Evolutionary conservation across 75 land plant genomes (phyloP).

Genomic region (Pseudotsuga menziesii): DNA sequence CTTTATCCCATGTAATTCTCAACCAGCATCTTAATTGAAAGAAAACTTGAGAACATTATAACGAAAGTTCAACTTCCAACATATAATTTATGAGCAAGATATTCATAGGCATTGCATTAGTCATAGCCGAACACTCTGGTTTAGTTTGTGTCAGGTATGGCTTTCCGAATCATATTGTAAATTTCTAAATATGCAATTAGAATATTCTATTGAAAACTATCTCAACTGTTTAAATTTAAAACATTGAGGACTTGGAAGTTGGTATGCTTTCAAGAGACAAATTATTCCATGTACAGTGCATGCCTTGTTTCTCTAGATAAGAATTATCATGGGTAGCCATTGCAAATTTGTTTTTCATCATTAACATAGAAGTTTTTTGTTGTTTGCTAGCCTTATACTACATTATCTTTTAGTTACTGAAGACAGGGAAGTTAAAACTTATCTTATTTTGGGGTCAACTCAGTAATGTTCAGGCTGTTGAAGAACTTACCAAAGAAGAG

Average conservation of each 20-base stretch:
- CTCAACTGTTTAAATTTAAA: not conserved
- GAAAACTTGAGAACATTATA: no score
- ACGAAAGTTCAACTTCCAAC: no score
- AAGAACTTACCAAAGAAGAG: constrained; percentile 59
- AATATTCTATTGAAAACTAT: not conserved
- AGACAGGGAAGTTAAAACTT: constrained; percentile 1
- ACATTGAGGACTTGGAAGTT: not conserved
- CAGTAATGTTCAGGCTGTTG: constrained; percentile 49
- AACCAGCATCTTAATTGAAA: no score
- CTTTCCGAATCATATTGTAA: not conserved
- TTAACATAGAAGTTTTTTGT: not conserved
- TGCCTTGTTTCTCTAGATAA: not conserved
- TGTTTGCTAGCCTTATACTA: not conserved
- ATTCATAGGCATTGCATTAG: no score
- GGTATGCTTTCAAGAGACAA: not conserved
- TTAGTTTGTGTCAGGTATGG: not conserved
- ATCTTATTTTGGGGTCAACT: not conserved
- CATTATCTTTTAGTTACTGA: not conserved
- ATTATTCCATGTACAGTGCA: not conserved
- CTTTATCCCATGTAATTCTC: no score
- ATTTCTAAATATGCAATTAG: not conserved
- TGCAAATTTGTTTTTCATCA: not conserved
- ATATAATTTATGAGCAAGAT: no score
- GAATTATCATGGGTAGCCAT: not conserved
- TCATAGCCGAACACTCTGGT: not conserved